These are phyloP conservation scores for Fusarium nodosum DNA, from an alignment of 2,329 filamentous ascomycete species.

Conservation along the genomic window DNA sequence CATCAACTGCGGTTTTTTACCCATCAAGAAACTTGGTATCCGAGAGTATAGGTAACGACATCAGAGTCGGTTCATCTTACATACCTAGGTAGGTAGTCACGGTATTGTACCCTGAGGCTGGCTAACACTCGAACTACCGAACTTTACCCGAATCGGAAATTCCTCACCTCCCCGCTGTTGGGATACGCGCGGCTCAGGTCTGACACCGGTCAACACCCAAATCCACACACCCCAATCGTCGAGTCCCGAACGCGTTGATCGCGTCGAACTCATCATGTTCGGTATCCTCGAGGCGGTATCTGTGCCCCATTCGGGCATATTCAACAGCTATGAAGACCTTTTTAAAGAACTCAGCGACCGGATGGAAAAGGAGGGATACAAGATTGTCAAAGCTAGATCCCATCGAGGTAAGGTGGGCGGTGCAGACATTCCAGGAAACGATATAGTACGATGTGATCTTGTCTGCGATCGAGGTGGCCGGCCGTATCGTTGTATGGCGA, in stretches of 20 bases:
- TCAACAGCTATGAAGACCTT: constrained; percentile 58
- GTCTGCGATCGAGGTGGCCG: constrained; percentile 62
- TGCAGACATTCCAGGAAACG: constrained; percentile 58
- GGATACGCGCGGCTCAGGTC: constrained; percentile 42
- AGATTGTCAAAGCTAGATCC: constrained; percentile 61
- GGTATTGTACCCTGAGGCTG: not conserved
- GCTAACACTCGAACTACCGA: constrained; percentile 25
- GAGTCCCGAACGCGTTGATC: constrained; percentile 48
- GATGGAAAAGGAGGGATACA: constrained; percentile 62
- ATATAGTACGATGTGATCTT: constrained; percentile 61
- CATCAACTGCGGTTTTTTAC: not conserved
- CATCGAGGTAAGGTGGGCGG: constrained; percentile 59
- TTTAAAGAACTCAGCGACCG: constrained; percentile 58
- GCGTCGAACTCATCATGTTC: constrained; percentile 56
- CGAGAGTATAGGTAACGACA: not conserved
- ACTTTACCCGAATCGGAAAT: constrained; percentile 46
- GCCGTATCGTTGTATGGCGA: constrained; percentile 60
- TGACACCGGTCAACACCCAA: constrained; percentile 51
- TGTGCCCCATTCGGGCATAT: constrained; percentile 56
- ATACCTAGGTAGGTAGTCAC: no score
- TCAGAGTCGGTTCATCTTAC: no score
- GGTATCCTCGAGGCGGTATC: constrained; percentile 59
- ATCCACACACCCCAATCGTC: constrained; percentile 48
- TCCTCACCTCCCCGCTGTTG: constrained; percentile 43
- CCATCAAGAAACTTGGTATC: not conserved